A percentile compares a stretch with the other conserved stretches of the same genome.
phyloP scores from a whole-genome alignment of 2,329 filamentous ascomycete species.

The Incumbomyces delicatus region DNA sequence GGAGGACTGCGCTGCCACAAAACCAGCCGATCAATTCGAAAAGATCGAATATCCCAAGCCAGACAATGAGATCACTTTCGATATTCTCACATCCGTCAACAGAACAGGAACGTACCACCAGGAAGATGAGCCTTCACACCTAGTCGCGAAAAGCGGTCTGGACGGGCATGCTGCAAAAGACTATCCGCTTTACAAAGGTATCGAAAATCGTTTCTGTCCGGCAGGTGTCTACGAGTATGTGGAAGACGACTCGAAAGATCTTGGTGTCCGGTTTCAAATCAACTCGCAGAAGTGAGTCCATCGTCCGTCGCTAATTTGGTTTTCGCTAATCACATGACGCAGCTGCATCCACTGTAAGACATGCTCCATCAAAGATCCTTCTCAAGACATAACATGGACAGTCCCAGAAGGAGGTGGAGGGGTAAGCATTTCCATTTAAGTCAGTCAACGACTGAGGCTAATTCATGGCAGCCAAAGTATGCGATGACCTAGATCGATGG shows the following conservation, averaged over 20 bases:
- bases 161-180: constrained; percentile 75
- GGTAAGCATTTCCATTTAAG: too few relatives aligned
- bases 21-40: constrained; percentile 63
- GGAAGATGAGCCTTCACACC: constrained; percentile 92
- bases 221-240: constrained; percentile 97
- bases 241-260: constrained; percentile 75
- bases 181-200: constrained; percentile 78
- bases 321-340: constrained; percentile 10
- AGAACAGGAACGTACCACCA: constrained; percentile 97
- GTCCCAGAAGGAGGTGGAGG: constrained; percentile 77
- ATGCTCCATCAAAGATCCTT: constrained; percentile 95
- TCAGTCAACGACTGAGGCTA: neutral
- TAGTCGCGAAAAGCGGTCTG: constrained; percentile 83
- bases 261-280: constrained; percentile 93
- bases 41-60: constrained; percentile 98
- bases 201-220: constrained; percentile 95
- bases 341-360: constrained; percentile 99
- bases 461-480: constrained; percentile 4
- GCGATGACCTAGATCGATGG: neutral
- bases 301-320: neutral
- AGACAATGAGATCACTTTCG: constrained; percentile 88
- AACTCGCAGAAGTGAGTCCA: constrained; percentile 84
- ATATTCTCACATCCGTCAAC: constrained; percentile 90
- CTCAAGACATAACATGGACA: constrained; percentile 95
- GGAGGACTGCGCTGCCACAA: constrained; percentile 69